These are phyloP conservation scores for Fusarium coffeatum DNA, from an alignment of 2,329 filamentous ascomycete species.

Conservation along the genomic window DNA sequence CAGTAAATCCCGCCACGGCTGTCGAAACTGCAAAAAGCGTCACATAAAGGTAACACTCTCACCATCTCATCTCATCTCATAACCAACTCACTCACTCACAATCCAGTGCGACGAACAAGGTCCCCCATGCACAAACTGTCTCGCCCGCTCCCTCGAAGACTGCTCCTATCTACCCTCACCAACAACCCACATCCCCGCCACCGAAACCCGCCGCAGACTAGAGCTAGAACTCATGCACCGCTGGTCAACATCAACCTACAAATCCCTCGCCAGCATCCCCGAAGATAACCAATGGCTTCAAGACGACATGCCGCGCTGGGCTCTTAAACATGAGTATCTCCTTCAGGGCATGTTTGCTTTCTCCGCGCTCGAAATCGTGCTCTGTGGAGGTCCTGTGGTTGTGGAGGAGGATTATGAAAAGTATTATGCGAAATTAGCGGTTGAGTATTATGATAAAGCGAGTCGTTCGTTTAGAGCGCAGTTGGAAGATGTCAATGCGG, in stretches of 20 bases:
- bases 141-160: conserved; percentile 42
- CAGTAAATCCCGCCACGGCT: conserved; percentile 44
- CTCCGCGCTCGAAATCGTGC: conserved; percentile 38
- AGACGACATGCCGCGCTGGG: conserved; percentile 49
- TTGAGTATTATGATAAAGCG: conserved; percentile 44
- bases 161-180: conserved; percentile 37
- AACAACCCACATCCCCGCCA: conserved; percentile 14
- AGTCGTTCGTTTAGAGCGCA: conserved; percentile 39
- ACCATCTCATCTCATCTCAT: no score
- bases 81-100: neutral
- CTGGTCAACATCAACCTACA: conserved; percentile 60
- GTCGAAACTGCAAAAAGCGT: conserved; percentile 44
- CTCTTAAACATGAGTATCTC: conserved; percentile 55
- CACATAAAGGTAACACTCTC: conserved; percentile 38
- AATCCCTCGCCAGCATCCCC: conserved; percentile 53
- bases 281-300: conserved; percentile 53
- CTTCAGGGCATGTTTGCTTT: conserved; percentile 52
- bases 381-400: conserved; percentile 33
- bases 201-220: conserved; percentile 45
- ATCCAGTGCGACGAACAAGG: conserved; percentile 52
- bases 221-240: conserved; percentile 65
- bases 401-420: conserved; percentile 27
- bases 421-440: conserved; percentile 38
- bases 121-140: conserved; percentile 52
- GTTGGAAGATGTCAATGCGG: conserved; percentile 34